Evolutionary conservation across 176 grass and related monocot genomes (phyloP), one percentile per base, ranked within the genome.

Genomic region (Otatea glauca): DNA sequence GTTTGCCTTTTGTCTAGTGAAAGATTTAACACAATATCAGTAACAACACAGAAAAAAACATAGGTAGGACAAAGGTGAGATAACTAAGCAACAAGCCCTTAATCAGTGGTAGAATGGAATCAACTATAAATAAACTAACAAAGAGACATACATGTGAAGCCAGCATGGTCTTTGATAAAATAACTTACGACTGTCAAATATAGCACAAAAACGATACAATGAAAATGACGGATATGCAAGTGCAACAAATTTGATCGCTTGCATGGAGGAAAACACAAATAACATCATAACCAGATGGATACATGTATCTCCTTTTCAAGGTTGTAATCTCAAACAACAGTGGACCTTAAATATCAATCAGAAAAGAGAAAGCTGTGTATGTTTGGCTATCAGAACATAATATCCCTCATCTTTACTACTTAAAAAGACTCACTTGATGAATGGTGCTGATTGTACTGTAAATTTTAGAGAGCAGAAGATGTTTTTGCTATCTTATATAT

Each of bases 1-100:
- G 68, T 67, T 84, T 90, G 96, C 92, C 79, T 93, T 95, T 58
- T 63, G 24, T 70, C 94, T 96, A 7, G 71, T 45, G 25, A 74
- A 74, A 55, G 24, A 16, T 54, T 65, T n/a, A 83, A 80, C 44
- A 74, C 9, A 15, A 66, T 83, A 39, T 72, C 65, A 86, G 14
- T 37, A 37, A 37, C 35, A 37, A 37, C 35, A 37, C 35, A 37
- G 29, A 29, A 73, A 34, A 56, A 62, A 20, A 44, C 21, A 70
- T 37, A 50, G 70, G n/a, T 43, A 63, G 14, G 44, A 15, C 1
- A 2, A 41, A 80, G 0, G 13, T 51, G 14, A 51, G 15, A 49
- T 50, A 69, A 53, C 78, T 27, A 70, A 78, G 41, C 10, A 86
- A 63, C 42, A 77, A 50, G 23, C 4, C 13, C 4, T 6, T 55